Evolutionary conservation across 2,329 filamentous ascomycete genomes (phyloP).

Genomic region (Calonectria leucothoes): DNA sequence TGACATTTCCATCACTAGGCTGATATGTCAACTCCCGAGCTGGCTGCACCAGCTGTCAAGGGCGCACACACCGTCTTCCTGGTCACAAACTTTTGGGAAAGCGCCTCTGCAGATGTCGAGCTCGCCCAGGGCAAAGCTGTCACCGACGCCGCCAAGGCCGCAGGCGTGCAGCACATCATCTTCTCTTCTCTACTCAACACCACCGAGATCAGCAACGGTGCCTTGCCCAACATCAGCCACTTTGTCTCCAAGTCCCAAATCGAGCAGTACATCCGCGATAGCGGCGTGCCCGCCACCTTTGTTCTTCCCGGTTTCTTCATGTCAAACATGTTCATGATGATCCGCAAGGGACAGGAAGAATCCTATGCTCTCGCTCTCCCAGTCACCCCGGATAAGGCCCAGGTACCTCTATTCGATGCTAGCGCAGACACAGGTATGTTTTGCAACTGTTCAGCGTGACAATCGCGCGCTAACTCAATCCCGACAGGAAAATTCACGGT

Average conservation of each 20-base stretch:
- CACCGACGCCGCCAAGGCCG: conserved; percentile 58
- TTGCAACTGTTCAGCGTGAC: background rate
- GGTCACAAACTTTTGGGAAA: conserved; percentile 53
- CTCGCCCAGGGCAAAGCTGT: conserved; percentile 57
- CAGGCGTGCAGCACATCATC: conserved; percentile 57
- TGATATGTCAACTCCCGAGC: conserved; percentile 47
- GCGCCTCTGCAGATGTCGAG: conserved; percentile 48
- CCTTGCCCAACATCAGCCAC: conserved; percentile 52
- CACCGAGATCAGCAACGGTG: conserved; percentile 50
- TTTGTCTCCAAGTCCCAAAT: conserved; percentile 66
- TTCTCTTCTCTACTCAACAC: conserved; percentile 58
- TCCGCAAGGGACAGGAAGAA: conserved; percentile 44
- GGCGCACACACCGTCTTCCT: conserved; percentile 57
- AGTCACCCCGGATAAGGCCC: conserved; percentile 43
- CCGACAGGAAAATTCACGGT: conserved; percentile 48
- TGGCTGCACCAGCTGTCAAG: conserved; percentile 49
- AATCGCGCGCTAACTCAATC: rapidly evolving
- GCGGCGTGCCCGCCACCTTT: conserved; percentile 62
- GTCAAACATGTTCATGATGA: conserved; percentile 59
- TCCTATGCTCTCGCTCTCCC: conserved; percentile 44
- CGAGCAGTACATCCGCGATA: conserved; percentile 64
- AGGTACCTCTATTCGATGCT: conserved; percentile 52
- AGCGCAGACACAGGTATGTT: conserved; percentile 53
- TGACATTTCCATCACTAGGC: conserved; percentile 42
- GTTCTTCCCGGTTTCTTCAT: conserved; percentile 66